Evolutionary conservation across 2,329 filamentous ascomycete genomes (phyloP), one percentile per base, ranked within the genome.

Genomic region (Pyricularia grisea): DNA sequence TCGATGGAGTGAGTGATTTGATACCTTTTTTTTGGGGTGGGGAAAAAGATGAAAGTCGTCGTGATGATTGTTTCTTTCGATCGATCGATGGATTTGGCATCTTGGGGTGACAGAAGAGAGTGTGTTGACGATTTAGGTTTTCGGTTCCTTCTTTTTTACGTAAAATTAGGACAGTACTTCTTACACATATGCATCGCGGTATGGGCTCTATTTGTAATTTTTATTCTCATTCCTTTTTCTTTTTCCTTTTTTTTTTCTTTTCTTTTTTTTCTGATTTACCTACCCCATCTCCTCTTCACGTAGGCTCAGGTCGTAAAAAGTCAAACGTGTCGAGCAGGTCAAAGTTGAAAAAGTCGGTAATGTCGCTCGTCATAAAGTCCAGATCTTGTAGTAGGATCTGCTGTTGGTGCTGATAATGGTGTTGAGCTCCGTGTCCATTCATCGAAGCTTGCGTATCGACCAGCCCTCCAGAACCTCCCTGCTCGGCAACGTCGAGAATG

Each of bases 251-350:
- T 25, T 10, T 33, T 4, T 2, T 12, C 33, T 17, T 28, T n/a
- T 66, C 10, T 5, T 30, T 6, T 23, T 5, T n/a, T n/a, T n/a
- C n/a, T n/a, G n/a, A n/a, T 3, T 42, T n/a, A 9, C 31, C 31
- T 30, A 6, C 31, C 31, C 9, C 64, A 36, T 42, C 36, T 14
- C 7, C 36, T 60, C 4, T 60, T 60, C 55, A 60, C 5, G 65
- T 6, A 55, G 42, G 25, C 31, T 75, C 74, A 4, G 72, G 72
- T 17, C 78, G 72, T 67, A 83, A 72, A 82, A 82, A 84, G 69
- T 83, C 81, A 73, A 82, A 84, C 0, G 82, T 84, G 71, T 84
- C 81, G 1, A 84, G 71, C 42, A 84, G 74, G 68, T 84, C 81
- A 69, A 84, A 83, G 69, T 81, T 82, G 68, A 84, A 84, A 25